Evolutionary conservation across 371 early-diverging fungal species (phyloP).

Genomic region (Chytridiales sp.): DNA sequence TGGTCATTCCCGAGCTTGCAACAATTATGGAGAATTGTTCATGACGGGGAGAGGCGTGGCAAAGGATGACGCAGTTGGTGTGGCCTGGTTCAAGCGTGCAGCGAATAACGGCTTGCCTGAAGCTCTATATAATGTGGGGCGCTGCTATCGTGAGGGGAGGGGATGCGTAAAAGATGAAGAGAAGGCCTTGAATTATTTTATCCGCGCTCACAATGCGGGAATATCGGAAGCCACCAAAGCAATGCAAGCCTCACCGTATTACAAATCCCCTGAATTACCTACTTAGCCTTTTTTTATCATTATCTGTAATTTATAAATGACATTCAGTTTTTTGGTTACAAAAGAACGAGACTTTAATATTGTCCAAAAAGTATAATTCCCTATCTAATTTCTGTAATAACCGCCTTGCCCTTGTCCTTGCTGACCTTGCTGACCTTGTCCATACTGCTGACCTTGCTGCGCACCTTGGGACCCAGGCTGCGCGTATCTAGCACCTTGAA

Average conservation of each 20-base stretch:
- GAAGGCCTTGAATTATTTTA: too few species aligned
- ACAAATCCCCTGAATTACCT: background rate
- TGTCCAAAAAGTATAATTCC: too few species aligned
- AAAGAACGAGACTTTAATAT: too few species aligned
- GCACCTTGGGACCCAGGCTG: background rate
- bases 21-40: conserved; percentile 25
- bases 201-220: too few species aligned
- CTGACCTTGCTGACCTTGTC: conserved; percentile 1
- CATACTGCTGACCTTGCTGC: background rate
- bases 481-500: background rate
- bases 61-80: conserved; percentile 17
- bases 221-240: too few species aligned
- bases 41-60: conserved; percentile 28
- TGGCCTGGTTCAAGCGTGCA: conserved; percentile 23
- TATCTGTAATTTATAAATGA: too few species aligned
- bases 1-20: conserved; percentile 26
- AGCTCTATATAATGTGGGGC: conserved; percentile 26
- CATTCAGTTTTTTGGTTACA: too few species aligned
- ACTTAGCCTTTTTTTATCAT: background rate
- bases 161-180: conserved; percentile 26
- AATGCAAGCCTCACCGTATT: background rate
- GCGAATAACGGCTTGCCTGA: conserved; percentile 25
- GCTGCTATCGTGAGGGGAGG: conserved; percentile 23
- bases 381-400: too few species aligned
- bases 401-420: too few species aligned